Percentiles rank a stretch among this genome's conserved stretches.
These are phyloP conservation scores for Cutaneotrichosporon mucoides DNA, from an alignment of 1,284 basidiomycete genomes.

Conservation along the genomic window DNA sequence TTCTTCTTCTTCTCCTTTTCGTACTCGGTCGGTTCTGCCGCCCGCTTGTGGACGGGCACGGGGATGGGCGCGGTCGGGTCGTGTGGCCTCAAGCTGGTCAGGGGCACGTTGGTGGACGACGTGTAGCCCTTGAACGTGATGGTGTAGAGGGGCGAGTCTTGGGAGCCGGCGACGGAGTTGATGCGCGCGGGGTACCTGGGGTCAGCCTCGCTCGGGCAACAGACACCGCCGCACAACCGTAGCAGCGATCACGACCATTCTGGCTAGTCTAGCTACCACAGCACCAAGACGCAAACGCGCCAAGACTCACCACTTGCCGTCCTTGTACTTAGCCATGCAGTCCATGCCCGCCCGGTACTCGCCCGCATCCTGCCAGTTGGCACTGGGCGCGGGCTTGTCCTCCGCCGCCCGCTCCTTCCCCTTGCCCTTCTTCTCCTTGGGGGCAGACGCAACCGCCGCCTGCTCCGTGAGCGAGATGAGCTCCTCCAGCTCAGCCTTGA, in stretches of 20 bases:
- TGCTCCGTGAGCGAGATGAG: conserved; percentile 81
- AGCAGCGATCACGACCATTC: neutral
- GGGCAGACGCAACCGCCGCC: conserved; percentile 52
- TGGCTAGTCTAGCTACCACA: too few species aligned
- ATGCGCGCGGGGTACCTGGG: conserved; percentile 82
- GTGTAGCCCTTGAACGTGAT: conserved; percentile 95
- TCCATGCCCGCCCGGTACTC: conserved; percentile 74
- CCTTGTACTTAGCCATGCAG: conserved; percentile 85
- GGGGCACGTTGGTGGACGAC: conserved; percentile 82
- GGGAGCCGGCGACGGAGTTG: conserved; percentile 77
- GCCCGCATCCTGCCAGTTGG: conserved; percentile 38
- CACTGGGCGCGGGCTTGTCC: neutral
- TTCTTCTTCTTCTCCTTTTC: conserved; percentile 89
- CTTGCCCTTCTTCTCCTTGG: conserved; percentile 14
- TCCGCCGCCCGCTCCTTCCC: conserved; percentile 19
- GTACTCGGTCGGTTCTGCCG: conserved; percentile 68
- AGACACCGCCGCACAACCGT: too few species aligned
- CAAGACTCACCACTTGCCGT: conserved; percentile 62
- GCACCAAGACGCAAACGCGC: too few species aligned
- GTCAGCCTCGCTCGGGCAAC: conserved; percentile 3
- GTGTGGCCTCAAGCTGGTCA: conserved; percentile 63
- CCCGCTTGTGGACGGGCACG: conserved; percentile 61
- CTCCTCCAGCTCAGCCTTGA: conserved; percentile 80
- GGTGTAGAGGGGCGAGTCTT: conserved; percentile 80
- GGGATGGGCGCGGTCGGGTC: conserved; percentile 43